phyloP scores from a whole-genome alignment of 139 green algal species.

The Micractinium sp. region DNA sequence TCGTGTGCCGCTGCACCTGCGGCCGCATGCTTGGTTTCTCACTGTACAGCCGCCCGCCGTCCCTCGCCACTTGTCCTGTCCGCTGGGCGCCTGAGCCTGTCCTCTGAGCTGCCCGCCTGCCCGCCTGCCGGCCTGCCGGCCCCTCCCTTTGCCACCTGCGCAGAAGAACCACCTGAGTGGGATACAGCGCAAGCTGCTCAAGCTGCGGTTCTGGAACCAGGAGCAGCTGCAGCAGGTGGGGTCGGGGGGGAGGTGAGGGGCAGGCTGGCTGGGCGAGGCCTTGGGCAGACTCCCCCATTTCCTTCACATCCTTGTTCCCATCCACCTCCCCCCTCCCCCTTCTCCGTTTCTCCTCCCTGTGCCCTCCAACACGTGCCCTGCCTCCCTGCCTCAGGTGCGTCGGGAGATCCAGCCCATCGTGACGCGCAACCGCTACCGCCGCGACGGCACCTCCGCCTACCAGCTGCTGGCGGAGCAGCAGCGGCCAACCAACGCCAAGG shows the following conservation, averaged over 20 bases:
- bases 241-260: background rate
- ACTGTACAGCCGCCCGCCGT: no score
- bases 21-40: no score
- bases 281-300: no score
- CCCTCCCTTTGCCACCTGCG: background rate
- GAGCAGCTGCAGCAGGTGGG: constrained; percentile 68
- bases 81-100: no score
- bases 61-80: background rate
- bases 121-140: background rate
- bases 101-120: no score
- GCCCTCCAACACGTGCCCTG: no score
- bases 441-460: constrained; percentile 53
- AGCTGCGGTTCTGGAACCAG: constrained; percentile 85
- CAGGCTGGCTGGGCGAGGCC: background rate
- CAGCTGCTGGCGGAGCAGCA: constrained; percentile 32
- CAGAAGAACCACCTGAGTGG: constrained; percentile 97
- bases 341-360: background rate
- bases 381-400: constrained; percentile 69
- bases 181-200: constrained; percentile 84
- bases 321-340: background rate
- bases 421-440: constrained; percentile 60
- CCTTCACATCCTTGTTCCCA: no score
- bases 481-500: constrained; percentile 6
- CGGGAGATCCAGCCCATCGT: constrained; percentile 81
- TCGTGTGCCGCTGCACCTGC: no score